These are phyloP conservation scores for Gautieria morchelliformis DNA, from an alignment of 768 basidiomycete species.

Conservation along the genomic window DNA sequence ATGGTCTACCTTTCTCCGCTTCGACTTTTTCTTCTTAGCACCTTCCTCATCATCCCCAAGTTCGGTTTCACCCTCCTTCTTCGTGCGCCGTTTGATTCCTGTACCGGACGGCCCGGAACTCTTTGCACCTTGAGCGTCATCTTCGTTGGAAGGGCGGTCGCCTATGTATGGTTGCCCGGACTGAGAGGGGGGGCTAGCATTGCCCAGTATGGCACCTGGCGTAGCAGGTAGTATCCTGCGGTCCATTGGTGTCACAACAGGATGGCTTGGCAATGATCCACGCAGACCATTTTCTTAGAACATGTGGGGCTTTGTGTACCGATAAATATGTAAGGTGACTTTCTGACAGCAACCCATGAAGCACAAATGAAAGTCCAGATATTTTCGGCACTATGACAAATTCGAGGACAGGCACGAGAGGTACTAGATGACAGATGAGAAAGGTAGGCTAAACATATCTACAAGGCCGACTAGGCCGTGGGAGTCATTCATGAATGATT, in stretches of 20 bases:
- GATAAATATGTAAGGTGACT: too few relatives aligned
- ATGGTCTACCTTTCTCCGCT: conserved; percentile 82
- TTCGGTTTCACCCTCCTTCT: neutral
- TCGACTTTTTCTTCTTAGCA: conserved; percentile 31
- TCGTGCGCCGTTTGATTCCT: neutral
- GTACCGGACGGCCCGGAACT: neutral
- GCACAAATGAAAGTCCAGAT: neutral
- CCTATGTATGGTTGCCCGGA: neutral
- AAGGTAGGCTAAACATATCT: neutral
- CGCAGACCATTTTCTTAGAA: neutral
- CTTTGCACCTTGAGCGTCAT: neutral
- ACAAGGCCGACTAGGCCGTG: neutral
- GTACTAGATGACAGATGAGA: too few relatives aligned
- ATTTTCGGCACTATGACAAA: neutral
- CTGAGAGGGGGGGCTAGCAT: neutral
- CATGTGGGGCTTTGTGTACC: neutral
- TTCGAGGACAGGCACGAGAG: too few relatives aligned
- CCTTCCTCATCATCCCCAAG: conserved; percentile 7
- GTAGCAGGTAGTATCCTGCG: conserved; percentile 6
- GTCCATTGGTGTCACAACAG: neutral
- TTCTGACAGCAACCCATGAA: neutral
- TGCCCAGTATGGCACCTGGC: neutral
- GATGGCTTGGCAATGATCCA: neutral
- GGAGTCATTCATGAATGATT: too few relatives aligned
- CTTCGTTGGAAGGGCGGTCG: neutral